A percentile compares a stretch with the other conserved stretches of the same genome.
Conservation (phyloP, 495 filamentous ascomycete genomes). For the Penicillium crystallinum region DNA sequence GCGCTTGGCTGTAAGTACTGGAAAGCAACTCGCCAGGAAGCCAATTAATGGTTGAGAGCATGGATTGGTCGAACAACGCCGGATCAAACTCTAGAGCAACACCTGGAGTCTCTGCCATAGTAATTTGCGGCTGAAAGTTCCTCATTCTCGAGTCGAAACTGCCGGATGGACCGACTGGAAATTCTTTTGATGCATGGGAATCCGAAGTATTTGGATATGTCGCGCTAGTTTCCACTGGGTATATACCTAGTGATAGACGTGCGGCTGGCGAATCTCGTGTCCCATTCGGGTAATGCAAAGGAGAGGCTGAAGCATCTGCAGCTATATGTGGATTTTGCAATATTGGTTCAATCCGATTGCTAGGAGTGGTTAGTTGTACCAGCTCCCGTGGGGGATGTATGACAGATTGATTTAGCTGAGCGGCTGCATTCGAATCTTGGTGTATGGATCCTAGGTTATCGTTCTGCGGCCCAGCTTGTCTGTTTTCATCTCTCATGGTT, state of each 20-base stretch:
- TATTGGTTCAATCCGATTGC: not conserved
- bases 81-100: slow-evolving; percentile 20
- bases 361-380: slow-evolving; percentile 4
- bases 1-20: slow-evolving; percentile 7
- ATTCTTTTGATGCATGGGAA: slow-evolving; percentile 6
- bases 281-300: slow-evolving; percentile 9
- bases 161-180: slow-evolving; percentile 7
- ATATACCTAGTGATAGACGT: slow-evolving; percentile 6
- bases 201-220: slow-evolving; percentile 13
- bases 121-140: slow-evolving; percentile 12
- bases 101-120: slow-evolving; percentile 19
- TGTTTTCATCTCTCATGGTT: slow-evolving; percentile 16
- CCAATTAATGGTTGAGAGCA: slow-evolving; percentile 36
- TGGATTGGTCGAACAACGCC: slow-evolving; percentile 23
- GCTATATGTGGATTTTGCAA: slow-evolving; percentile 2
- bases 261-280: not conserved
- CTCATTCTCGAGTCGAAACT: slow-evolving; percentile 7
- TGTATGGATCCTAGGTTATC: not conserved
- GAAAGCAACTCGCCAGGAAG: slow-evolving; percentile 26
- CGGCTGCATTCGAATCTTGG: not conserved
- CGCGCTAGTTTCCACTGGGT: slow-evolving; percentile 5
- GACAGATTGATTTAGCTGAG: slow-evolving; percentile 22
- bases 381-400: slow-evolving; percentile 4
- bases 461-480: slow-evolving; percentile 12
- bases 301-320: not conserved